Percentiles rank a stretch among this genome's conserved stretches.
These are phyloP conservation scores for Ceratocystis colombiana DNA, from an alignment of 2,329 filamentous ascomycete species.

Conservation along the genomic window DNA sequence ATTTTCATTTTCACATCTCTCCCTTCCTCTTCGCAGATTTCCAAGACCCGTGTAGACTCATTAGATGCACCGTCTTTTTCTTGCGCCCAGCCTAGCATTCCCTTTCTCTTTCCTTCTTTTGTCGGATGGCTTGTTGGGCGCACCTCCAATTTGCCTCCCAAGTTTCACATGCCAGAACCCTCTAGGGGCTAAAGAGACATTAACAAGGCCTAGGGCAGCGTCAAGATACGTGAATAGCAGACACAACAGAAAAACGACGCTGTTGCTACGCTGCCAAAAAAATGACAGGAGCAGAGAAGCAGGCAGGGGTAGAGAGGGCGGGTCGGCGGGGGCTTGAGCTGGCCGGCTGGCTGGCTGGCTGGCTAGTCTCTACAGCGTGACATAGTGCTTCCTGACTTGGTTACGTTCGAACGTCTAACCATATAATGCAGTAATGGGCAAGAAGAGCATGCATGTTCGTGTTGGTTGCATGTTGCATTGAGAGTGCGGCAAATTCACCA, in stretches of 20 bases:
- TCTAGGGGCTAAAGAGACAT: not conserved
- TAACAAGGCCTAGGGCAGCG: no score
- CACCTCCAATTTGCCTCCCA: constrained; percentile 11
- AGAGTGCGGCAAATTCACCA: no score
- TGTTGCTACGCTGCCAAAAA: constrained; percentile 5
- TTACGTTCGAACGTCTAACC: not conserved
- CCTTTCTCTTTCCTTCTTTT: not conserved
- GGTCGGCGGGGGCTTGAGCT: not conserved
- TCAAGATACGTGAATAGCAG: no score
- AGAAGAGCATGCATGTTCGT: not conserved
- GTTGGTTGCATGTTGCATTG: not conserved
- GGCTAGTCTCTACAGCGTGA: not conserved
- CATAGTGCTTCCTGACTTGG: not conserved
- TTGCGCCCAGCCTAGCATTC: not conserved
- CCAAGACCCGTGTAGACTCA: no score
- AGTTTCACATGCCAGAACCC: constrained; percentile 10
- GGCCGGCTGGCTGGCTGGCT: not conserved
- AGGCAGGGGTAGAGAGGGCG: not conserved
- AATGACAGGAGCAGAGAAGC: not conserved
- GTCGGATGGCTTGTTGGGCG: not conserved
- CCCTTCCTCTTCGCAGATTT: no score
- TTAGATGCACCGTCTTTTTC: no score
- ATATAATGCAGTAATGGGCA: not conserved
- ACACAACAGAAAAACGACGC: not conserved
- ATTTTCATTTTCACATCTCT: not conserved